Evolutionary conservation across 2,329 filamentous ascomycete genomes (phyloP), one percentile per base, ranked within the genome.

Genomic region (Plenodomus tracheiphilus): DNA sequence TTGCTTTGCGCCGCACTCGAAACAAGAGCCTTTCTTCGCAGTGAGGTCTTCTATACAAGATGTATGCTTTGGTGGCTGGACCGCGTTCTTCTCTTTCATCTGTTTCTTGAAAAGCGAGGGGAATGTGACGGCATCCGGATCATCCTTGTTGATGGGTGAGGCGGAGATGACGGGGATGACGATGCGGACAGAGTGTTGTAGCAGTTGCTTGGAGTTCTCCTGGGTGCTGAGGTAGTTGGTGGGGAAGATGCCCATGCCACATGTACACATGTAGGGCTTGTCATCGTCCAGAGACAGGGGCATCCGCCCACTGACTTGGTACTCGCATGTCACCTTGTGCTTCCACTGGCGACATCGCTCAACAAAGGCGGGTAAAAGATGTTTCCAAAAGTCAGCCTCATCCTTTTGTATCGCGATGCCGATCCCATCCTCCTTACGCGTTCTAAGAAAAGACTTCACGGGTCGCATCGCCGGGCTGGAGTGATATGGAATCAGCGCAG

Each of bases 261-360:
- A 54, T 34, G 41, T 46, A 37, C 42, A 53, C 17, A 49, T 36
- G 32, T 21, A 41, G 10, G 18, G 39, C 25, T 49, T 38, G 19
- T 35, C 18, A 13, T 4, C 9, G 1, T 46, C 42, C n/a, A 37
- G 39, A 3, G 45, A 52, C n/a, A 42, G 9, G 7, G 44, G 50
- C 20, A 53, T 15, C 8, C 41, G 19, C 30, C 28, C 35, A 7
- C 11, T n/a, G 16, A 30, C 10, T 32, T 21, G 32, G 28, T 56
- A 54, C 22, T 43, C 49, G 53, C 75, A 77, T 3, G 51, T 47
- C 1, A 53, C 10, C 11, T 47, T 46, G 48, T 77, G 75, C 19
- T 59, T 54, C 74, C 73, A 76, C 7, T 50, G 50, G 7, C 74
- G 65, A 44, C 73, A 75, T n/a, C 75, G 69, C 57, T 64, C 61